A percentile compares a stretch with the other conserved stretches of the same genome.
Evolutionary conservation across 805 yeast species (phyloP).

Genomic region (Starmerella bombi): DNA sequence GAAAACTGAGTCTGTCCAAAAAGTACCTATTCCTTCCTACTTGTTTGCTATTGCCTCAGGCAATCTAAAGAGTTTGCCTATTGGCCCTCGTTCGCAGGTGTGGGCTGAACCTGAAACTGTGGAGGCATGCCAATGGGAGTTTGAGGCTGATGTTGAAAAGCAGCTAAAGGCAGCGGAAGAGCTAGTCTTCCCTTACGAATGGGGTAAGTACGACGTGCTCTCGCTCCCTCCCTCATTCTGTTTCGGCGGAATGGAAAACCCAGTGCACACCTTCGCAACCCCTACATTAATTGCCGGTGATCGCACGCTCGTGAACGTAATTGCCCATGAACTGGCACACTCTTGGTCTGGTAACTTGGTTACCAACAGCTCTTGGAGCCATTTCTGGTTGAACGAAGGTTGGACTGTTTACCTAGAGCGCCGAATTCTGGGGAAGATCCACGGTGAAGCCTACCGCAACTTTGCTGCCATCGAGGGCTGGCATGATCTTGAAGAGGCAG

Average conservation of each 20-base stretch:
- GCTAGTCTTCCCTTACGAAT: conserved; percentile 65
- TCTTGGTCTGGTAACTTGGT: conserved; percentile 89
- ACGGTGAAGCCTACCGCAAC: conserved; percentile 67
- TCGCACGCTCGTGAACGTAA: conserved; percentile 72
- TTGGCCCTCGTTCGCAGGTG: conserved; percentile 80
- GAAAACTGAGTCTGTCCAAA: conserved; percentile 41
- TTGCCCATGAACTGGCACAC: conserved; percentile 88
- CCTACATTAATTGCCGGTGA: conserved; percentile 80
- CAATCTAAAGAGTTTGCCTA: conserved; percentile 47
- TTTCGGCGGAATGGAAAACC: conserved; percentile 93
- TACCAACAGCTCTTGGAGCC: conserved; percentile 84
- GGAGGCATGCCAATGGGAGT: conserved; percentile 61
- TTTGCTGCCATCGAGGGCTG: conserved; percentile 80
- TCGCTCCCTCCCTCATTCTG: conserved; percentile 69
- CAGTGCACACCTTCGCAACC: conserved; percentile 79
- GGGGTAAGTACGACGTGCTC: conserved; percentile 71
- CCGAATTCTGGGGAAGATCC: conserved; percentile 61
- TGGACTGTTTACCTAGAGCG: conserved; percentile 92
- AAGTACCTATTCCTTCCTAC: conserved; percentile 75
- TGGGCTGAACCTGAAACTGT: conserved; percentile 64
- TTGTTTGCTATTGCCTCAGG: conserved; percentile 79
- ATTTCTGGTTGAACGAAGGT: conserved; percentile 90
- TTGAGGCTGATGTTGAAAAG: conserved; percentile 59
- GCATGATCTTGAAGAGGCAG: conserved; percentile 60
- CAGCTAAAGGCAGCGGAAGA: conserved; percentile 69